phyloP scores from a whole-genome alignment of 23 red algal species.

The Agarophyton chilense region DNA sequence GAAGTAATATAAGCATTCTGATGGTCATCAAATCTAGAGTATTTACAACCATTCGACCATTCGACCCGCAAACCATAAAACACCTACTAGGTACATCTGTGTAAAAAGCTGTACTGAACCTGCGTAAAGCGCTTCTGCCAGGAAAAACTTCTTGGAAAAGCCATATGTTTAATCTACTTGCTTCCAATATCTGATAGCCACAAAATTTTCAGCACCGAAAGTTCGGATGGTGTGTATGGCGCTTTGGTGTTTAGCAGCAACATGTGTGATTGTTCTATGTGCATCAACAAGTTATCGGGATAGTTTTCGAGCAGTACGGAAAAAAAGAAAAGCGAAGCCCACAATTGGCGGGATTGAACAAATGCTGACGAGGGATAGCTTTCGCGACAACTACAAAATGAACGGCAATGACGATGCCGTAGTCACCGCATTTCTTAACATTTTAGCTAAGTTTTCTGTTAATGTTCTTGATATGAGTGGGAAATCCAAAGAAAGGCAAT shows the following conservation, averaged over 20 bases:
- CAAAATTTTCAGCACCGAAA: constrained; percentile 82
- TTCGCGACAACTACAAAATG: constrained; percentile 92
- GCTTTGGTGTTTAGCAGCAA: constrained; percentile 85
- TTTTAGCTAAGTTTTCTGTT: constrained; percentile 91
- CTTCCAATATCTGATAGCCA: constrained; percentile 72
- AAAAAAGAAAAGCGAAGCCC: constrained; percentile 70
- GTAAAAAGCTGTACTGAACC: constrained; percentile 80
- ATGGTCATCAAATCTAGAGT: constrained; percentile 83
- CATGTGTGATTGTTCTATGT: constrained; percentile 79
- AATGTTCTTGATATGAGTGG: constrained; percentile 84
- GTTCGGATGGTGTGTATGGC: constrained; percentile 90
- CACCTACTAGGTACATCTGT: constrained; percentile 84
- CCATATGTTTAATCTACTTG: constrained; percentile 86
- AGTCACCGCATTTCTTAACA: constrained; percentile 84
- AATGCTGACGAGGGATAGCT: constrained; percentile 78
- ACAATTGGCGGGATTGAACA: constrained; percentile 82
- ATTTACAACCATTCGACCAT: constrained; percentile 85
- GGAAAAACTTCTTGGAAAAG: constrained; percentile 74
- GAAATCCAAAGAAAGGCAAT: constrained; percentile 93
- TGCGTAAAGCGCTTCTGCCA: constrained; percentile 86
- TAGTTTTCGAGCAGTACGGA: constrained; percentile 72
- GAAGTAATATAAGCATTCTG: constrained; percentile 80
- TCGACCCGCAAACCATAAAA: constrained; percentile 90
- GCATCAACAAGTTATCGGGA: constrained; percentile 86
- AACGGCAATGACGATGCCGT: constrained; percentile 53